Percentiles rank a stretch among this genome's conserved stretches.
Evolutionary conservation across 371 early-diverging fungal genomes (phyloP).

Genomic region (Mucor indicus): DNA sequence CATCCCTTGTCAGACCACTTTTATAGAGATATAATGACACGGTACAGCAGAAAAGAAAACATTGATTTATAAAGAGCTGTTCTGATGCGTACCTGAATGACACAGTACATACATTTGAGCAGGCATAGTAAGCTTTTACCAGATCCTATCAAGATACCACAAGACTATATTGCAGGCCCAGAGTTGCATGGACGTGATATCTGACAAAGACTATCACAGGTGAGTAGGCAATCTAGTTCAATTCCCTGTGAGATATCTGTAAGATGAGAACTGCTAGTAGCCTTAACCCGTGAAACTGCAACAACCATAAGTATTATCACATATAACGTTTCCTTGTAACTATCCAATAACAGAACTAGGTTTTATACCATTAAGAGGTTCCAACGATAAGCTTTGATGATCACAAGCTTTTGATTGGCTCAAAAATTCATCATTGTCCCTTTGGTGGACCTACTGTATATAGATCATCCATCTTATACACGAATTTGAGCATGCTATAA

Average conservation of each 20-base stretch:
- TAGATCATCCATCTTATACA: too few relatives aligned
- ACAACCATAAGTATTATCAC: constrained; percentile 54
- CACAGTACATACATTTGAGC: constrained; percentile 59
- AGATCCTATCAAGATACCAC: constrained; percentile 44
- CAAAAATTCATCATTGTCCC: too few relatives aligned
- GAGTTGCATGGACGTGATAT: constrained; percentile 33
- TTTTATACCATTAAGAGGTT: too few relatives aligned
- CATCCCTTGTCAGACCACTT: constrained; percentile 74
- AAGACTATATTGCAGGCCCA: constrained; percentile 59
- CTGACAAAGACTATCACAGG: constrained; percentile 28
- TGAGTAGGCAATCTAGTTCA: constrained; percentile 69
- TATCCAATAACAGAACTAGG: too few relatives aligned
- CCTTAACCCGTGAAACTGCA: constrained; percentile 43
- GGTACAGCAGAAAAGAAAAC: constrained; percentile 68
- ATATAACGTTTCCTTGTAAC: too few relatives aligned
- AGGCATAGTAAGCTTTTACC: constrained; percentile 61
- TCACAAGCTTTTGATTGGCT: too few relatives aligned
- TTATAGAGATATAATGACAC: constrained; percentile 61
- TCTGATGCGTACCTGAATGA: constrained; percentile 90
- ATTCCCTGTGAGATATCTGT: constrained; percentile 71
- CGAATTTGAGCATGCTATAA: too few relatives aligned
- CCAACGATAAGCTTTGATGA: too few relatives aligned
- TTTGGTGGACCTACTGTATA: too few relatives aligned
- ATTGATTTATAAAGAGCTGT: constrained; percentile 69
- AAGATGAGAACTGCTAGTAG: constrained; percentile 66